These are phyloP conservation scores for Macrophomina pseudophaseolina DNA, from an alignment of 2,329 filamentous ascomycete genomes.

Conservation along the genomic window DNA sequence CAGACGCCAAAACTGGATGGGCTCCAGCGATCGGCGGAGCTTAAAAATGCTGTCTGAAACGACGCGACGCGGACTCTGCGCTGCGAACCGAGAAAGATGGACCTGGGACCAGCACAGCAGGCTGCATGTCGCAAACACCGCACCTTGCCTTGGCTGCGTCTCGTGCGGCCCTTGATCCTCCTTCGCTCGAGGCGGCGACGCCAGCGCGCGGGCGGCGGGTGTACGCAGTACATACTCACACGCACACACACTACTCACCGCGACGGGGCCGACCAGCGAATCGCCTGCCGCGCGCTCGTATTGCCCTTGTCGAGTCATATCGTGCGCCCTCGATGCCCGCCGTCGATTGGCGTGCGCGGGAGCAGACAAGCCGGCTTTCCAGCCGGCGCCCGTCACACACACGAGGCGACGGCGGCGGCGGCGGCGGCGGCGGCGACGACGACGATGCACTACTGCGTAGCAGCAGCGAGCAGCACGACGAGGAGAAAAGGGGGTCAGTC, in stretches of 20 bases:
- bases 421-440: neutral
- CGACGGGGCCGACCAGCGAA: constrained; percentile 15
- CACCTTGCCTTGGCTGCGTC: constrained; percentile 21
- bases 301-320: constrained; percentile 18
- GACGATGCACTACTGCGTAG: neutral
- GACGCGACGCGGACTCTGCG: constrained; percentile 4
- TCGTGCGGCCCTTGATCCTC: constrained; percentile 7
- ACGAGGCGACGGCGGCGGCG: too few species aligned
- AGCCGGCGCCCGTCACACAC: constrained; percentile 13
- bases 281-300: constrained; percentile 15
- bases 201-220: neutral
- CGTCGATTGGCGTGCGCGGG: neutral
- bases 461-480: neutral
- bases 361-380: constrained; percentile 5
- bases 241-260: neutral
- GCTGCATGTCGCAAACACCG: constrained; percentile 20
- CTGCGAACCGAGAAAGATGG: constrained; percentile 2
- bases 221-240: neutral
- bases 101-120: constrained; percentile 18
- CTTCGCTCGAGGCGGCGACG: constrained; percentile 14
- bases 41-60: constrained; percentile 20
- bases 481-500: neutral
- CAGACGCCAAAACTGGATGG: neutral
- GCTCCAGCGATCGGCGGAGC: constrained; percentile 17
- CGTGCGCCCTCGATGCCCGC: constrained; percentile 2